Conservation (phyloP, 2,329 filamentous ascomycete genomes). For the Epichloe brachyelytri region DNA sequence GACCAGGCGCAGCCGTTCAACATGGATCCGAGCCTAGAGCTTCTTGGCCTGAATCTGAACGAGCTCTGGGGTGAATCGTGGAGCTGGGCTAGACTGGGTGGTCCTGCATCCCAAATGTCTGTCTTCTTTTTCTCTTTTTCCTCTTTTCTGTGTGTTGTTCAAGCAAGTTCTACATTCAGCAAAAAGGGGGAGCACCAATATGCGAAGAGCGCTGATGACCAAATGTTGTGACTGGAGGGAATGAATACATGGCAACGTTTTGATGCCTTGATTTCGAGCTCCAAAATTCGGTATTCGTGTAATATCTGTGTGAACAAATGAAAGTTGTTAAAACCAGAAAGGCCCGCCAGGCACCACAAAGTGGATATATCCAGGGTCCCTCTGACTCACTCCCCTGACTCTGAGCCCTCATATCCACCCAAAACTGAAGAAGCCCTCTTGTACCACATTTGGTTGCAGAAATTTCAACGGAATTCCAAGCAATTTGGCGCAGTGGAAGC, state of each 20-base stretch:
- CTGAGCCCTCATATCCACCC: too few relatives aligned
- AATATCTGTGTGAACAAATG: too few relatives aligned
- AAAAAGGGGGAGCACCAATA: not conserved
- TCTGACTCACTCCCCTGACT: too few relatives aligned
- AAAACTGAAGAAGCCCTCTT: not conserved
- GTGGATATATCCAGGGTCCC: too few relatives aligned
- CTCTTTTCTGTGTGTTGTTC: not conserved
- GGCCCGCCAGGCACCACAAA: too few relatives aligned
- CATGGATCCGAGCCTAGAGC: constrained; percentile 40
- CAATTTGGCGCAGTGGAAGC: constrained; percentile 5
- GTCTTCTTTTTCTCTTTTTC: not conserved
- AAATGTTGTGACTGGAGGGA: too few relatives aligned
- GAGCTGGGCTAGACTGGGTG: constrained; percentile 21
- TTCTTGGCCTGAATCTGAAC: constrained; percentile 40
- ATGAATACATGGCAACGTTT: too few relatives aligned
- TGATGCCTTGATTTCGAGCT: too few relatives aligned
- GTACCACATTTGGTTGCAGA: not conserved
- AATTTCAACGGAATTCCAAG: not conserved
- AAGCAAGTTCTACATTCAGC: too few relatives aligned
- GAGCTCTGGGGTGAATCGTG: constrained; percentile 42
- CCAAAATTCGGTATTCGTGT: too few relatives aligned
- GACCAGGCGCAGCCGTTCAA: constrained; percentile 29
- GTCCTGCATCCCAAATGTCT: not conserved
- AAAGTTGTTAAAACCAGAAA: too few relatives aligned
- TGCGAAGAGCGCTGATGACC: too few relatives aligned